Base-by-base conservation (phyloP, 805 yeast genomes). In the Nakazawaea peltata region DNA sequence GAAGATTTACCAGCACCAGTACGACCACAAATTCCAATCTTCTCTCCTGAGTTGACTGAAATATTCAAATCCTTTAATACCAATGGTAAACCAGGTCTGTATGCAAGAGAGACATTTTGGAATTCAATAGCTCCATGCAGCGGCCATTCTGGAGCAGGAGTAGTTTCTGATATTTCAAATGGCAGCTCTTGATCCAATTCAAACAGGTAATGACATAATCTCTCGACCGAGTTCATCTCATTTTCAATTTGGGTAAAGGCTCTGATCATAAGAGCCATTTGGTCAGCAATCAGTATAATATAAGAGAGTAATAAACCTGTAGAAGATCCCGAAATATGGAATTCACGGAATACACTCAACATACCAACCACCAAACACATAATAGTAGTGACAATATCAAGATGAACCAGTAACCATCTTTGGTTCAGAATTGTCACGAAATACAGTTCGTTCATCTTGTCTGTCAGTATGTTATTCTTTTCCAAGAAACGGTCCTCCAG, bases 1-100 rank as follows among this genome's bases (percentile, higher is more conserved):
- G 82, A 69, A 2, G 79, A 63, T 56, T 77, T 78, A 33, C 95
- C 95, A 4, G 94, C 94, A 47, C 95, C 95, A 0, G 95, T 85
- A 53, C 95, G 70, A 30, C 95, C 95, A 63, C 92, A 81, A 37
- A 85, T 77, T 32, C 94, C 95, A 45, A 85, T 70, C 49, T 81
- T 83, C 52, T 83, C 85, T 13, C 68, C 61, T 1, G 78, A 69
- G 9, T 63, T 53, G 31, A 81, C 63, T 6, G 42, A 57, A 44
- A 67, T 49, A 19, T 47, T 53, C 38, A 77, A 45, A 39, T 67
- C 49, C 39, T 67, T 71, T 49, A 78, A 59, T 4, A 75, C 84
- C 27, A 68, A 53, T 7, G 84, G 84, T 37, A 77, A 57, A 0
- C 69, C 79, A 0, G 74, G 74, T 53, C 83, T 65, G 50, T 77